Conservation (phyloP, 202 grass and related monocot genomes). For the Cymbopogon flexuosus region DNA sequence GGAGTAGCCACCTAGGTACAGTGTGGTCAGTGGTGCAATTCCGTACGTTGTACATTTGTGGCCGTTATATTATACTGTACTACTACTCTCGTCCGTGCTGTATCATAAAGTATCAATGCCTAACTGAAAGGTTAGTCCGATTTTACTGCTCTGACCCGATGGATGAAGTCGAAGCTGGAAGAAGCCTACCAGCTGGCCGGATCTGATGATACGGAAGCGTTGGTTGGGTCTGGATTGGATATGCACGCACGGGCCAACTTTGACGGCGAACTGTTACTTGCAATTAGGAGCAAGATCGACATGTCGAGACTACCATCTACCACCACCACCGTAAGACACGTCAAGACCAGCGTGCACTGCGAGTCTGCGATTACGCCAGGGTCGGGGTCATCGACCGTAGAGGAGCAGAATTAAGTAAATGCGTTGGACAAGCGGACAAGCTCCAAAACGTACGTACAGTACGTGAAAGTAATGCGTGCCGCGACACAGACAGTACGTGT, state of each 20-base stretch:
- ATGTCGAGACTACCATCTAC: neutral
- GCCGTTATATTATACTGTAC: no score
- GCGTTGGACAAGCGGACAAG: neutral
- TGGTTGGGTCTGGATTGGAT: neutral
- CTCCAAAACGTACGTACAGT: neutral
- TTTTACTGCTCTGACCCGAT: no score
- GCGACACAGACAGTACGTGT: neutral
- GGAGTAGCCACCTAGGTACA: neutral
- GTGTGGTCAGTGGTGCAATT: no score
- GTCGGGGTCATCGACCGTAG: neutral
- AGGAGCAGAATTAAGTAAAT: neutral
- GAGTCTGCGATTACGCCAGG: no score
- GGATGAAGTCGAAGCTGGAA: no score
- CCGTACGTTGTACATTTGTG: no score
- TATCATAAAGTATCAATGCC: no score
- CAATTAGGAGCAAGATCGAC: neutral
- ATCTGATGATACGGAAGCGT: neutral
- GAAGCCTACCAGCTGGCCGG: no score
- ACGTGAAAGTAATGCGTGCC: conserved; percentile 19
- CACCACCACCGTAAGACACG: no score
- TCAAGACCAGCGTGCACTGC: no score
- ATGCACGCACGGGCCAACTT: neutral
- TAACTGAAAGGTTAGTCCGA: no score
- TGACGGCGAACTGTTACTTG: conserved; percentile 29
- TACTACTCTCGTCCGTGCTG: no score